Evolutionary conservation across 495 filamentous ascomycete genomes (phyloP), one percentile per base, ranked within the genome.

Genomic region (Penicillium paxilli): DNA sequence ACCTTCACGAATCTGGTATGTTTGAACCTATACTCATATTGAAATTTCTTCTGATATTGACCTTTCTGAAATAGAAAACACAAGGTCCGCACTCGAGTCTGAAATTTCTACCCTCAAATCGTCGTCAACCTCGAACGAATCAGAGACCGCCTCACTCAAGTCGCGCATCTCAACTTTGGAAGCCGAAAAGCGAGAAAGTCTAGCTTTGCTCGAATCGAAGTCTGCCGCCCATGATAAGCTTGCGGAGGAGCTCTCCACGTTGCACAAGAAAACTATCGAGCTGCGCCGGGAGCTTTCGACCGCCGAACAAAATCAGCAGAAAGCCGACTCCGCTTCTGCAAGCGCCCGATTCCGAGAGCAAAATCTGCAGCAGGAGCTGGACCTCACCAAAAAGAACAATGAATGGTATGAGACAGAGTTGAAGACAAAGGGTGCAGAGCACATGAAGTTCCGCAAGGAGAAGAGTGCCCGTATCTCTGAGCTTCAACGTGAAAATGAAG

Each of bases 351-450:
- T 96, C 75, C 87, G 88, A 40, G 92, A 96, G 65, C 89, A 96
- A 61, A 85, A 80, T 35, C 77, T 96, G 19, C 85, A 93, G 65
- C 92, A 96, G 63, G 92, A 98, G 68, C 73, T 97, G 47, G 91
- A 95, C 21, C 75, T 90, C 20, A 83, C 91, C 12, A 90, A 90
- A 64, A 87, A 84, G 56, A 95, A 88, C 72, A 92, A 90, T 55
- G 95, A 98, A 52, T 98, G 90, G 88, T 85, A 91, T 42, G 91
- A 95, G 54, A 82, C 77, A 20, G 95, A 98, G 68, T 76, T 98
- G 20, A 92, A 95, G 73, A 92, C 90, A 0, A 96, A 96, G 69
- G 84, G 76, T 40, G 82, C 83, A 26, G 95, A 98, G 60, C 83
- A 89, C 41, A 80, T 91, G 52, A 96, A 92, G 58, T 95, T 88